A percentile compares a stretch with the other conserved stretches of the same genome.
Conservation (phyloP, 106 monocot species). For the Ottelia alismoides region DNA sequence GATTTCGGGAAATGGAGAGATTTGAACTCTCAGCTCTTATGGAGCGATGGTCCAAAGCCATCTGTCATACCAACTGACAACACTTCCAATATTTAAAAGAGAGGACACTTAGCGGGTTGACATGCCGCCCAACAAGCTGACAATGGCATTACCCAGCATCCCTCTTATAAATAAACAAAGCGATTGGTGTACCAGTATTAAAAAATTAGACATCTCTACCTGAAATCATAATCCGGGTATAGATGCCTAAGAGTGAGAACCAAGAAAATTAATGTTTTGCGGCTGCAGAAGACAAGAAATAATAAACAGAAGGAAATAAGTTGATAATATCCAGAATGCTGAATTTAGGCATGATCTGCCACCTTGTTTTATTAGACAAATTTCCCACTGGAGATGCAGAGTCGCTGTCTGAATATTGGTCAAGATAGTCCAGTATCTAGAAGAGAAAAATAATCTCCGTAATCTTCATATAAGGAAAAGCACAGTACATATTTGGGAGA, state of each 20-base stretch:
- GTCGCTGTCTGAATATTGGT: too few relatives aligned
- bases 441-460: too few relatives aligned
- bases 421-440: too few relatives aligned
- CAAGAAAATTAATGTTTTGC: conserved; percentile 86
- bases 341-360: neutral
- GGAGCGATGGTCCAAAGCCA: conserved; percentile 74
- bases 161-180: conserved; percentile 6
- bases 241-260: conserved; percentile 87
- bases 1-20: conserved; percentile 99
- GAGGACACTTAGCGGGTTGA: conserved; percentile 65
- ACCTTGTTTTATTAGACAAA: conserved; percentile 72
- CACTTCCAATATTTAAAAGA: conserved; percentile 49
- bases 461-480: too few relatives aligned
- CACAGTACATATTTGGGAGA: too few relatives aligned
- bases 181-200: too few relatives aligned
- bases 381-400: conserved; percentile 55
- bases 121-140: conserved; percentile 82
- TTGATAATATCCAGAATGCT: neutral
- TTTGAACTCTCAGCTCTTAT: conserved; percentile 98
- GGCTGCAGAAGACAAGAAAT: too few relatives aligned
- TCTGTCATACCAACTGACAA: conserved; percentile 99
- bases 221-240: conserved; percentile 99
- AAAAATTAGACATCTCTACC: conserved; percentile 65
- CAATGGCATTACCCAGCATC: conserved; percentile 89
- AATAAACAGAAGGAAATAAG: conserved; percentile 9